Conservation (phyloP, 805 yeast genomes). For the Danielia oregonensis region DNA sequence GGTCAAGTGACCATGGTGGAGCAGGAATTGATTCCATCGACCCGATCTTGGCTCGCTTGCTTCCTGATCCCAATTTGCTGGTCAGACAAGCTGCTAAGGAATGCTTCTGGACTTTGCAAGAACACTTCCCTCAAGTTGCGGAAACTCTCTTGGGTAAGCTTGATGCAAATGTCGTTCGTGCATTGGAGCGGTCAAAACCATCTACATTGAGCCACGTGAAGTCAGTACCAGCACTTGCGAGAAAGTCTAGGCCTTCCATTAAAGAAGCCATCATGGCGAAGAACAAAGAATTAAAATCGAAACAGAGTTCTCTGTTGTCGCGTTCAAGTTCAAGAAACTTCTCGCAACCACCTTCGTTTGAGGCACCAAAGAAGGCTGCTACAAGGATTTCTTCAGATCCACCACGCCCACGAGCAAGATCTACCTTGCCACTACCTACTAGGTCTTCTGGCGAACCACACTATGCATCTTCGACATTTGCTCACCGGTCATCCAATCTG, state of each 20-base stretch:
- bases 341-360: not conserved
- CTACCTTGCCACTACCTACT: not conserved
- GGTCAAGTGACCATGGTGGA: constrained; percentile 32
- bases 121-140: constrained; percentile 51
- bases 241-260: constrained; percentile 42
- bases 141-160: constrained; percentile 35
- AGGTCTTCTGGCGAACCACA: constrained; percentile 8
- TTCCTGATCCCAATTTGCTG: constrained; percentile 74
- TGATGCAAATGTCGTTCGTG: constrained; percentile 49
- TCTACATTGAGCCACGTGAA: constrained; percentile 14
- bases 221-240: constrained; percentile 5
- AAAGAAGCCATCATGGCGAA: constrained; percentile 45
- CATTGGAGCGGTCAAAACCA: constrained; percentile 60
- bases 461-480: constrained; percentile 12
- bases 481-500: constrained; percentile 5
- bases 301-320: constrained; percentile 14
- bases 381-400: not conserved
- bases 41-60: constrained; percentile 53
- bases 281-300: constrained; percentile 33
- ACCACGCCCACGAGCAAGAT: not conserved
- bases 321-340: constrained; percentile 14
- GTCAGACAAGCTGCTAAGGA: constrained; percentile 75
- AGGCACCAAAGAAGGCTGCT: not conserved
- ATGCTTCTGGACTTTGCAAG: constrained; percentile 67
- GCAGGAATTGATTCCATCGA: constrained; percentile 40